A percentile compares a stretch with the other conserved stretches of the same genome.
phyloP scores from a whole-genome alignment of 352 stramenopile species.

The Lagenidium giganteum region DNA sequence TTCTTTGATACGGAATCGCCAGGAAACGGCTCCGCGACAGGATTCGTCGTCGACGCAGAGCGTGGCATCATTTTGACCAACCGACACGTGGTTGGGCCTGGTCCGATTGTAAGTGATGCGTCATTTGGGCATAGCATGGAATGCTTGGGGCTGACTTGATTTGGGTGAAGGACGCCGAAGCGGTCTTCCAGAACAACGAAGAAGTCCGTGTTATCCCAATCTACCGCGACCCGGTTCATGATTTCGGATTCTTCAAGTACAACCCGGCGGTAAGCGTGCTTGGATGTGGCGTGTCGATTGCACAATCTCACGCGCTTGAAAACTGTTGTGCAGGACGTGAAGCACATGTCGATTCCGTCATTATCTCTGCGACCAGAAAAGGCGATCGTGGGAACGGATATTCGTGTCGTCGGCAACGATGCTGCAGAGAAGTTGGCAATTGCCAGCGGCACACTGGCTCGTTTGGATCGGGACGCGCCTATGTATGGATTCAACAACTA shows the following conservation, averaged over 20 bases:
- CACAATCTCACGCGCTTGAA: neutral
- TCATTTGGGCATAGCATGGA: neutral
- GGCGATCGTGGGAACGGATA: constrained; percentile 74
- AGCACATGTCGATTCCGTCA: constrained; percentile 76
- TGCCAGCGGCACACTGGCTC: constrained; percentile 79
- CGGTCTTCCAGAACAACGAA: constrained; percentile 93
- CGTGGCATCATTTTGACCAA: constrained; percentile 92
- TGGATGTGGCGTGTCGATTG: neutral
- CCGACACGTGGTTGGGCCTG: constrained; percentile 86
- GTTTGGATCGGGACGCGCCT: constrained; percentile 82
- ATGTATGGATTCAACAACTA: constrained; percentile 84
- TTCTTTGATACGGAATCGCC: constrained; percentile 89
- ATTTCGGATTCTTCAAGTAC: constrained; percentile 93
- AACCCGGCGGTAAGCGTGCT: constrained; percentile 53
- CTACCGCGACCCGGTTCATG: constrained; percentile 90
- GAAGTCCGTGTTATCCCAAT: constrained; percentile 90
- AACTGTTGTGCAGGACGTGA: constrained; percentile 52
- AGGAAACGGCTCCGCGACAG: constrained; percentile 86
- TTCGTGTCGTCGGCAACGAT: neutral
- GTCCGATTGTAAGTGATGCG: constrained; percentile 78
- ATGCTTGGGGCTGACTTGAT: constrained; percentile 4
- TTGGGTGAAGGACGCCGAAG: constrained; percentile 70
- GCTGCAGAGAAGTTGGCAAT: constrained; percentile 81
- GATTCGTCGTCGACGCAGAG: constrained; percentile 90
- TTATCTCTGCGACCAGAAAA: constrained; percentile 78